Evolutionary conservation across 2,329 filamentous ascomycete genomes (phyloP), one percentile per base, ranked within the genome.

Genomic region (Albifimbria verrucaria): DNA sequence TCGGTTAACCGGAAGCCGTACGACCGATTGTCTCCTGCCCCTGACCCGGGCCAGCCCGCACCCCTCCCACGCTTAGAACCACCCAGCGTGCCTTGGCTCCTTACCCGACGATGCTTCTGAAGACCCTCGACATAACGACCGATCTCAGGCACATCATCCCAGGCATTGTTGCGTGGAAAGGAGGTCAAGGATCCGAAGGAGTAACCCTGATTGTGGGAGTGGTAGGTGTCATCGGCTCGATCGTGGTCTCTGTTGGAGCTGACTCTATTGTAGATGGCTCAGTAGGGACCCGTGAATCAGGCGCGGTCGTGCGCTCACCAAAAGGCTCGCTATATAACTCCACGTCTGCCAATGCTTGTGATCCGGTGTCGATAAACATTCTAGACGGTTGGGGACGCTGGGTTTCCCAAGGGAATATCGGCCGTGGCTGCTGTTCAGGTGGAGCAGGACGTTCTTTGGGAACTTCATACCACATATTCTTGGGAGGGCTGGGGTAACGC

Each of bases 331-430:
- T 51, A 18, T 25, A 9, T 21, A 49, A 25, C 9, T 49, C 22
- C 48, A 41, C 47, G 15, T 32, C 17, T 11, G 47, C 17, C 41
- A 47, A 4, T 4, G 51, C 22, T 23, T 49, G 50, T n/a, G 65
- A 56, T 7, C 41, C 45, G 25, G 58, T 55, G 23, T 56, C 55
- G 22, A 53, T 58, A 63, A 92, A 94, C 12, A 86, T 78, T 59
- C 90, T 83, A 12, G 82, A 75, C 5, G 85, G 74, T 62, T 77
- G 83, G 12, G 87, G 79, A 56, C 82, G 82, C 53, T 86, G 75
- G 42, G 71, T 73, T 69, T 99, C 94, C 94, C 94, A 99, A 1
- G 94, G 94, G 69, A 99, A 99, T 48, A 97, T 86, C 3, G 86
- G 80, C 47, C 81, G 79, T 15, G 86, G 81, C 55, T 75, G 81